Evolutionary conservation across 768 basidiomycete species (phyloP), one percentile per base, ranked within the genome.

Genomic region (Boletus barrowsii): DNA sequence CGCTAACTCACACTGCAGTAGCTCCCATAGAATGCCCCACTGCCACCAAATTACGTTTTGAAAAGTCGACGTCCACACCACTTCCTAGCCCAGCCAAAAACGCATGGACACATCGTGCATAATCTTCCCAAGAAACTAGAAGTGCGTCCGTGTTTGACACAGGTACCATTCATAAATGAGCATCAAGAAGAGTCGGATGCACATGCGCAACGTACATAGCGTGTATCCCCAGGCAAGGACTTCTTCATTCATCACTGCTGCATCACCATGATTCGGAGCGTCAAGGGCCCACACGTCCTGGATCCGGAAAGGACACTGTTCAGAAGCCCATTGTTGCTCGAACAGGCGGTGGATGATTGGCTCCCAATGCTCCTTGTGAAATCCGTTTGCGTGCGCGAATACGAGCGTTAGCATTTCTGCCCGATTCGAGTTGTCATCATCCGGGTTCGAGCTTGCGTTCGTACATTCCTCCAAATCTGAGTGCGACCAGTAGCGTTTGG

Each of bases 331-430:
- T 14, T 17, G n/a, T 7, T 39, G 37, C 29, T 49, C 40, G 15
- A 49, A 49, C 4, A 49, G 15, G 2, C 40, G 20, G 8, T 42
- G 40, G 9, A 41, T 33, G 18, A 4, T 33, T 17, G 49, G 49
- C 1, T 60, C 59, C 59, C 59, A 57, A 9, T 46, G 56, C 14
- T 60, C 53, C 39, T 60, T 60, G 39, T 60, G 56, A 24, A 15
- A 35, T 10, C 47, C 56, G 3, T 4, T 22, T 9, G 22, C 59
- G 4, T 57, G 52, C 5, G 40, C 14, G 22, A 60, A 58, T 24
- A 60, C 15, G 26, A 54, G 41, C 10, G 59, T 60, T 5, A 51
- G 17, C 1, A 9, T 29, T 7, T 51, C 26, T 0, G 3, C 24
- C 5, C 26, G 24, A 3, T 10, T 29, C 29, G 22, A 22, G 22